These are phyloP conservation scores for Termitomyces sp. DNA, from an alignment of 768 basidiomycete genomes.

Conservation along the genomic window DNA sequence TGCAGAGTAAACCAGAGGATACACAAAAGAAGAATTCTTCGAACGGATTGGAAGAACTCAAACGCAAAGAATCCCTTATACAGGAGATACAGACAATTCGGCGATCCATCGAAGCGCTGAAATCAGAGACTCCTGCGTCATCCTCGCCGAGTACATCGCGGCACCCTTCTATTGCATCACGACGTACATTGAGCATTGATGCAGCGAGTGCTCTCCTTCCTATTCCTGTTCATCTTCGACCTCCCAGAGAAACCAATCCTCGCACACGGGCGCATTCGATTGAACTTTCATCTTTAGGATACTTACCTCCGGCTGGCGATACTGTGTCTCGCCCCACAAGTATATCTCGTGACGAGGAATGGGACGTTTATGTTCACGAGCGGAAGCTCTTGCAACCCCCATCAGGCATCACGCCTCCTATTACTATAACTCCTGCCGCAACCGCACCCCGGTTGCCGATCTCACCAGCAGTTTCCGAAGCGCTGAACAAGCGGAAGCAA, in stretches of 20 bases:
- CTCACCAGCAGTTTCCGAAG: constrained; percentile 70
- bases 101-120: constrained; percentile 70
- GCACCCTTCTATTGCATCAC: constrained; percentile 59
- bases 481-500: constrained; percentile 62
- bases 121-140: constrained; percentile 65
- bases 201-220: constrained; percentile 46
- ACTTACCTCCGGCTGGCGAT: constrained; percentile 38
- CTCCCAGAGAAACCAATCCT: constrained; percentile 63
- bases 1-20: constrained; percentile 8
- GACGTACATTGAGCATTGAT: constrained; percentile 65
- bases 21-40: constrained; percentile 29
- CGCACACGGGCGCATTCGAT: constrained; percentile 67
- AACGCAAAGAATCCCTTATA: constrained; percentile 65
- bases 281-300: constrained; percentile 50
- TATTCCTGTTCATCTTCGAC: constrained; percentile 53
- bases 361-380: constrained; percentile 84
- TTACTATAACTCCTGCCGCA: constrained; percentile 48
- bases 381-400: constrained; percentile 83
- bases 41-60: constrained; percentile 50
- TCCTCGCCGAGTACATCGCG: constrained; percentile 59
- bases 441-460: constrained; percentile 45
- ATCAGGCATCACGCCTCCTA: constrained; percentile 73
- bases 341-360: constrained; percentile 69
- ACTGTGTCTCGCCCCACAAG: constrained; percentile 67
- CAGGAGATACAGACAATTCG: constrained; percentile 77